Conservation (phyloP, 108 stramenopile species). For the Skeletonema grethae region DNA sequence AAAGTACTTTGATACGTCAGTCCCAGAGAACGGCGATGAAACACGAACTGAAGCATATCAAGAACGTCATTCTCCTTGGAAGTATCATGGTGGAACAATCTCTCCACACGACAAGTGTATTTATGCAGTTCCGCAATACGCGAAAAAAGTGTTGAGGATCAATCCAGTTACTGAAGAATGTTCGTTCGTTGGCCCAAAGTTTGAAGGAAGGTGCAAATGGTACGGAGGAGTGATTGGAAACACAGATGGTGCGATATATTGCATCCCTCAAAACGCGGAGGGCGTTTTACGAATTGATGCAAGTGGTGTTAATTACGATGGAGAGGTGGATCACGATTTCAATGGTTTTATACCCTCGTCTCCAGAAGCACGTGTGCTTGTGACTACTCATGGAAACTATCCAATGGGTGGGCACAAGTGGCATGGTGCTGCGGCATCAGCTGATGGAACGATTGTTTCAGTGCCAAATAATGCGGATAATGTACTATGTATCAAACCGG, state of each 20-base stretch:
- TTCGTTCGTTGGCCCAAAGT: slow-evolving; percentile 59
- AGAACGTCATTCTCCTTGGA: slow-evolving; percentile 67
- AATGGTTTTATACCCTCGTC: not conserved
- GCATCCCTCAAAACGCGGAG: slow-evolving; percentile 75
- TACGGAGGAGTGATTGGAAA: slow-evolving; percentile 85
- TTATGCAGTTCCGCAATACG: slow-evolving; percentile 85
- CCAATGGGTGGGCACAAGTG: slow-evolving; percentile 74
- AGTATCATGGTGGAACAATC: slow-evolving; percentile 86
- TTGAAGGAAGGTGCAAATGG: slow-evolving; percentile 84
- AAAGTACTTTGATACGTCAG: slow-evolving; percentile 43
- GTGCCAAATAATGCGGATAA: slow-evolving; percentile 81
- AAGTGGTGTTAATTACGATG: slow-evolving; percentile 31
- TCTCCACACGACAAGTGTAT: slow-evolving; percentile 75
- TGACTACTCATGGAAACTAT: slow-evolving; percentile 71
- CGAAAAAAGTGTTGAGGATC: slow-evolving; percentile 69
- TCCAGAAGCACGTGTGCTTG: slow-evolving; percentile 33
- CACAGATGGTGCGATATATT: slow-evolving; percentile 82
- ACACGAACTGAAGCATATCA: slow-evolving; percentile 21
- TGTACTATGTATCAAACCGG: slow-evolving; percentile 72
- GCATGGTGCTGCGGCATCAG: slow-evolving; percentile 76
- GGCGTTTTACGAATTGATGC: slow-evolving; percentile 65
- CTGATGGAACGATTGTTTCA: slow-evolving; percentile 73
- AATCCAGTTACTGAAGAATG: slow-evolving; percentile 69
- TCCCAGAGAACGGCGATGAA: slow-evolving; percentile 15
- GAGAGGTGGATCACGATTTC: slow-evolving; percentile 18